phyloP scores from a whole-genome alignment of 2,329 filamentous ascomycete species.

The Lachnellula cervina region DNA sequence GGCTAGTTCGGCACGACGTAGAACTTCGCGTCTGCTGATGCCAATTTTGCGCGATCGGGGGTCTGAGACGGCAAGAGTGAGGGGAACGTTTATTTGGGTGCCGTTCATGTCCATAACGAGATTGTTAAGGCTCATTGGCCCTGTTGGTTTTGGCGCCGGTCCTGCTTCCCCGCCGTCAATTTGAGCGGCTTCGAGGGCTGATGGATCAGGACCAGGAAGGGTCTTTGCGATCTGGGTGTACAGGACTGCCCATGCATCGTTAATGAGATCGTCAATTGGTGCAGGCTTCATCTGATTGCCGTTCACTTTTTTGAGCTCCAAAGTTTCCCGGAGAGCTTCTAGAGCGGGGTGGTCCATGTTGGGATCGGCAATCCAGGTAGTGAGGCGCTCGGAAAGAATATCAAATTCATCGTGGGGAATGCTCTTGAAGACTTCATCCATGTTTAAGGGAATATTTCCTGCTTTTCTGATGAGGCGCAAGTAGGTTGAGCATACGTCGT shows the following conservation, averaged over 20 bases:
- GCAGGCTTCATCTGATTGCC: slow-evolving; percentile 79
- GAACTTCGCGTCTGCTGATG: slow-evolving; percentile 41
- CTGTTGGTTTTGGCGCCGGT: slow-evolving; percentile 13
- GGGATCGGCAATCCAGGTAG: slow-evolving; percentile 51
- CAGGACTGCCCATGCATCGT: slow-evolving; percentile 78
- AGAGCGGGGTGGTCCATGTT: slow-evolving; percentile 44
- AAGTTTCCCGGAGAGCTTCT: slow-evolving; percentile 59
- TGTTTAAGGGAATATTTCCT: slow-evolving; percentile 52
- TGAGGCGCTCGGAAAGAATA: slow-evolving; percentile 52
- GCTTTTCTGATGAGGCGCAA: slow-evolving; percentile 50
- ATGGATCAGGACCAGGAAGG: slow-evolving; percentile 38
- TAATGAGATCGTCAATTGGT: slow-evolving; percentile 87
- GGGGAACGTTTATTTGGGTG: slow-evolving; percentile 21
- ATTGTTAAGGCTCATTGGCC: slow-evolving; percentile 31
- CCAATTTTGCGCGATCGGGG: slow-evolving; percentile 25
- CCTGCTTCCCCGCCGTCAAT: slow-evolving; percentile 44
- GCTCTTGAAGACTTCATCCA: slow-evolving; percentile 63
- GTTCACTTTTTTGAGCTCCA: slow-evolving; percentile 75
- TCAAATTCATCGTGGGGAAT: slow-evolving; percentile 63
- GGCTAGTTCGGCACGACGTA: slow-evolving; percentile 58
- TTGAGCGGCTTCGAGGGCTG: slow-evolving; percentile 42
- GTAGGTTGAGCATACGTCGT: slow-evolving; percentile 26
- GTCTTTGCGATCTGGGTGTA: slow-evolving; percentile 62
- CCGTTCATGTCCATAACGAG: slow-evolving; percentile 30
- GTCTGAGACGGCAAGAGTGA: slow-evolving; percentile 24